These are phyloP conservation scores for Danielia oregonensis DNA, from an alignment of 805 yeast genomes.

Conservation along the genomic window DNA sequence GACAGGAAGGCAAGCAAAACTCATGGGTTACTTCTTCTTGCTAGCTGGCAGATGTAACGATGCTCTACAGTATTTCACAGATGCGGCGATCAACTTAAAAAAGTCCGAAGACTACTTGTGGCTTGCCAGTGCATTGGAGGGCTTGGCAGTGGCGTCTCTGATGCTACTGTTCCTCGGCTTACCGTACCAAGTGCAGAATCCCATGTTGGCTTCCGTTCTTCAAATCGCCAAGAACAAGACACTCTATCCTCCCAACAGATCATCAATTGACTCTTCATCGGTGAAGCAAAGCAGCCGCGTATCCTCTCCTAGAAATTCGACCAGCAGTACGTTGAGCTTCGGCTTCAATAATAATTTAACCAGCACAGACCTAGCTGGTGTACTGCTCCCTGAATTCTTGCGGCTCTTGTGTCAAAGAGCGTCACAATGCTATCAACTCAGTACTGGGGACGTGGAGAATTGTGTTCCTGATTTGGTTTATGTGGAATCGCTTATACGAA, in stretches of 20 bases:
- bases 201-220: conserved; percentile 30
- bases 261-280: conserved; percentile 32
- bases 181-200: conserved; percentile 46
- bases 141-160: conserved; percentile 63
- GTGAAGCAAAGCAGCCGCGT: conserved; percentile 8
- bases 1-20: conserved; percentile 71
- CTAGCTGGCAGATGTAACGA: conserved; percentile 75
- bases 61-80: conserved; percentile 72
- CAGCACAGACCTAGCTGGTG: conserved; percentile 19
- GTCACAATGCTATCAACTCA: conserved; percentile 31
- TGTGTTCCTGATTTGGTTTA: conserved; percentile 79
- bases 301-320: conserved; percentile 36
- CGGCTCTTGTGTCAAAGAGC: conserved; percentile 26
- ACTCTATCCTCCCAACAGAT: conserved; percentile 35
- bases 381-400: conserved; percentile 32
- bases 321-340: conserved; percentile 23
- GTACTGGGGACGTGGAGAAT: conserved; percentile 61
- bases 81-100: conserved; percentile 58
- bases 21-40: conserved; percentile 71
- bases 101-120: conserved; percentile 74
- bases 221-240: conserved; percentile 28
- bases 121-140: conserved; percentile 87
- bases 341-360: conserved; percentile 18
- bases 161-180: conserved; percentile 55
- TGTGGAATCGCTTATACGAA: conserved; percentile 66